Evolutionary conservation across 1,139 yeast genomes (phyloP), one percentile per base, ranked within the genome.

Genomic region (Geotrichum candidum): DNA sequence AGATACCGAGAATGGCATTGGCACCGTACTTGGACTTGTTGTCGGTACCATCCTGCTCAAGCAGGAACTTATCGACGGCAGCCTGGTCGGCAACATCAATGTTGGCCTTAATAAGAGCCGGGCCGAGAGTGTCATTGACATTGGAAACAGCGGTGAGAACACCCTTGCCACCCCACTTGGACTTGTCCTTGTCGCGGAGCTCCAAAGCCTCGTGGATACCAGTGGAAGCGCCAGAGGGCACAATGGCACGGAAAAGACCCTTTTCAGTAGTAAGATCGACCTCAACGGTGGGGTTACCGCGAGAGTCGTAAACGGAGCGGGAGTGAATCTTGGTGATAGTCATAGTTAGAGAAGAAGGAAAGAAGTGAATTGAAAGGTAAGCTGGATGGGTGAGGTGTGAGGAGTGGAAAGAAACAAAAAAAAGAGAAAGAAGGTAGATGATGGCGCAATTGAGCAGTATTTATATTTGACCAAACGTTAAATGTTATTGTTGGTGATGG

Each of bases 171-270:
- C 84, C 82, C 97, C 97, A 91, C 80, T 88, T 87, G 74, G 90
- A 78, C 81, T 89, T 87, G 83, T 91, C 97, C 73, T 88, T 91
- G 77, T 91, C 97, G 83, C 97, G 90, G 77, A 91, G 84, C 83
- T 91, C 97, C 70, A 90, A 82, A 72, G 97, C 97, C 83, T 91
- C 97, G 78, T 88, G 94, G 77, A 86, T 78, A 84, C 96, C 97
- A 67, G 97, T 90, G 73, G 96, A 90, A 68, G 97, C 97, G 80
- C 97, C 97, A 68, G 96, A 89, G 77, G 97, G 97, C 67, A 91
- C 97, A 74, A 90, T 90, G 70, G 96, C 84, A 79, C 96, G 87
- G 90, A 88, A 90, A 69, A 83, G 76, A 74, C 97, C 97, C 74
- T 86, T 84, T 67, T 82, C 90, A 73, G 97, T 91, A 83, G 87